A percentile compares a stretch with the other conserved stretches of the same genome.
These are phyloP conservation scores for Calonectria hawksworthii DNA, from an alignment of 2,329 filamentous ascomycete genomes.

Conservation along the genomic window DNA sequence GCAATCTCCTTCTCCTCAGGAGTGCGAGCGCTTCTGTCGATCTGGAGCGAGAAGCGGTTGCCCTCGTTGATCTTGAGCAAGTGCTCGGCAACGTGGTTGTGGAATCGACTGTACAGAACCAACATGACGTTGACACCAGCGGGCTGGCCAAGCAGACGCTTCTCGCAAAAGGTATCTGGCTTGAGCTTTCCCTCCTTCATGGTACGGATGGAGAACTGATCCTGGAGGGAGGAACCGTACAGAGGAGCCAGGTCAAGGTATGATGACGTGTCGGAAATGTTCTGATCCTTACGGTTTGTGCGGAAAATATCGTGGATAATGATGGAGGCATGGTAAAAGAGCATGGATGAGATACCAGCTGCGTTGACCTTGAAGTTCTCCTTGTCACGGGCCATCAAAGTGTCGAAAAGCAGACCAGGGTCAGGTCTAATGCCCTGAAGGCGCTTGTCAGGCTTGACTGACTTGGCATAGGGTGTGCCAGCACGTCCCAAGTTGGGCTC, in stretches of 20 bases:
- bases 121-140: slow-evolving; percentile 76
- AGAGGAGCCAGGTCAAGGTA: slow-evolving; percentile 82
- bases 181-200: slow-evolving; percentile 77
- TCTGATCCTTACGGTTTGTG: slow-evolving; percentile 70
- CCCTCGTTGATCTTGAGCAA: slow-evolving; percentile 77
- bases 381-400: slow-evolving; percentile 69
- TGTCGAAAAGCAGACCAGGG: slow-evolving; percentile 76
- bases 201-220: slow-evolving; percentile 74
- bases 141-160: slow-evolving; percentile 75
- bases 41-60: slow-evolving; percentile 63
- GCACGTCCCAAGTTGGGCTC: slow-evolving; percentile 75
- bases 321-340: slow-evolving; percentile 82
- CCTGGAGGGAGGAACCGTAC: slow-evolving; percentile 76
- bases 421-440: slow-evolving; percentile 74
- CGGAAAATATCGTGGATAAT: slow-evolving; percentile 55
- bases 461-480: slow-evolving; percentile 76
- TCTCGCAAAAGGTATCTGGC: slow-evolving; percentile 78
- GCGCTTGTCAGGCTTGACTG: slow-evolving; percentile 68
- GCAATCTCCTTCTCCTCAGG: slow-evolving; percentile 39
- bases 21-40: background rate
- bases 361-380: slow-evolving; percentile 71
- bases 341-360: slow-evolving; percentile 79
- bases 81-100: slow-evolving; percentile 76
- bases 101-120: slow-evolving; percentile 78
- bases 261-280: slow-evolving; percentile 77